Base-by-base conservation (phyloP, 345 rosid species). In the Litchi chinensis region DNA sequence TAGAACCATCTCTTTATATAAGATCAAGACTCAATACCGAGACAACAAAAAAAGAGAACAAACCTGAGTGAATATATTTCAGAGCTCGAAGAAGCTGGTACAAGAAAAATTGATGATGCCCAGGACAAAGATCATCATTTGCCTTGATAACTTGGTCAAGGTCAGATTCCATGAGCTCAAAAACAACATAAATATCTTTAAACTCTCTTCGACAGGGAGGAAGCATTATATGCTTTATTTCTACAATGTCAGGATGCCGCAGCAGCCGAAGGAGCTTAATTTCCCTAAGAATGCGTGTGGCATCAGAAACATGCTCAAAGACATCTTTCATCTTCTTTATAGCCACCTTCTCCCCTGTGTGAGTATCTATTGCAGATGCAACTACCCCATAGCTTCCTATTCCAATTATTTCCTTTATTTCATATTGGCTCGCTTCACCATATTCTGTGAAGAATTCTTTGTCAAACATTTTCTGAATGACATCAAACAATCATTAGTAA, bases 301-400 rank as follows among this genome's bases (percentile, higher is more conserved):
- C 98, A 68, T 94, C 99, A 0, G 98, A 94, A 21, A 90, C 98
- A 83, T 94, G 98, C 85, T 96, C 98, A 67, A 96, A 96, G 13
- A 96, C 88, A 78, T 91, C 90, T 28, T 89, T 89, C 91, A 96
- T 96, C 93, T 94, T 96, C 86, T 96, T 94, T 56, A 96, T 94
- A 5, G 99, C 99, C 1, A 96, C 99, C 80, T 84, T 96, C 82
- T 93, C 98, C 65, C 99, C 98, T 0, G 97, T 90, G 81, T 91
- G 98, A 50, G 95, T 93, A 73, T 93, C 98, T 18, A 92, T 84
- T 4, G 99, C 99, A 5, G 98, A 96, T 0, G 98, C 99, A 63
- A 96, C 99, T 50, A 94, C 91, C 8, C 99, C 99, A 71, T 96
- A 96, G 89, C 99, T 96, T 83, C 99, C 99, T 85, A 86, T 96